Percentiles rank a stretch among this genome's conserved stretches.
Conservation (phyloP, 345 rosid genomes). For the Salix caprea region DNA sequence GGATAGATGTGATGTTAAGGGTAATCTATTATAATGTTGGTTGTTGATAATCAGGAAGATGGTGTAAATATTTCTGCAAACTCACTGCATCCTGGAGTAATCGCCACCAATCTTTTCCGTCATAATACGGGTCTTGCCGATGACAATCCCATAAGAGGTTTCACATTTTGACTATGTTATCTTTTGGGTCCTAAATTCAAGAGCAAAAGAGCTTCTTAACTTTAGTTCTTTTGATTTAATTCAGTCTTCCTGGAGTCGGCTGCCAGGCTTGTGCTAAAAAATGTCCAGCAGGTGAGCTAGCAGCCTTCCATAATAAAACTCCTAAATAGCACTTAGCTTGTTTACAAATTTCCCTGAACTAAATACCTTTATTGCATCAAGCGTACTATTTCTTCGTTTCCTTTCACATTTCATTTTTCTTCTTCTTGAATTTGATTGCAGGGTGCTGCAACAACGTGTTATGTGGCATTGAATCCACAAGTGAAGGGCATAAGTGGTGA, state of each 20-base stretch:
- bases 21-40: background rate
- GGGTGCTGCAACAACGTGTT: conserved; percentile 83
- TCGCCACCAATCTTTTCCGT: conserved; percentile 53
- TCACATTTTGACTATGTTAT: background rate
- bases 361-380: background rate
- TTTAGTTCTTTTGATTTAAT: conserved; percentile 6
- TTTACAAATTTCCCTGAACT: background rate
- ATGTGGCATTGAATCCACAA: conserved; percentile 66
- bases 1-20: background rate
- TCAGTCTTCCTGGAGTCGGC: conserved; percentile 32
- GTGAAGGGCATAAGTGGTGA: conserved; percentile 57
- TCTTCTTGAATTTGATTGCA: conserved; percentile 13
- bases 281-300: conserved; percentile 43
- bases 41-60: conserved; percentile 41
- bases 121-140: conserved; percentile 23
- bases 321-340: background rate
- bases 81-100: conserved; percentile 68
- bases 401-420: background rate
- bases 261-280: conserved; percentile 41
- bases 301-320: background rate
- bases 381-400: background rate
- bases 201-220: background rate
- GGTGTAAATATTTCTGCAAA: conserved; percentile 52
- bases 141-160: conserved; percentile 26
- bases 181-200: background rate